Percentiles rank a stretch among this genome's conserved stretches.
Evolutionary conservation across 176 grass and related monocot genomes (phyloP).

Genomic region (Hyparrhenia diplandra): DNA sequence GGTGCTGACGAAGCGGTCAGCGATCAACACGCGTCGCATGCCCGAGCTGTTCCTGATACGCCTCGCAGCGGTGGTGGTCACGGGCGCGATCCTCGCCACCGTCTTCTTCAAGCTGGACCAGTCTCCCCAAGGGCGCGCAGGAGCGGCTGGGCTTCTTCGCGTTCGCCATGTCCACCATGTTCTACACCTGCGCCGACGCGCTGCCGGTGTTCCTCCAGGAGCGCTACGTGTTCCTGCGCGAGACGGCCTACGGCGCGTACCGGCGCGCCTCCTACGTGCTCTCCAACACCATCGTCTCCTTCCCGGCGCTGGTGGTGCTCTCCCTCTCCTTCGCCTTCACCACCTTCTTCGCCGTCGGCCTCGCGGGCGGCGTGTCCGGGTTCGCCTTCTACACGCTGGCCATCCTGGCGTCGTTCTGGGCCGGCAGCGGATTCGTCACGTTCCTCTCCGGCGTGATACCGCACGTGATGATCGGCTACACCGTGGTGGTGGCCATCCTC

Average conservation of each 20-base stretch:
- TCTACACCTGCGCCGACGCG: constrained; percentile 93
- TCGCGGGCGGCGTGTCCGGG: constrained; percentile 58
- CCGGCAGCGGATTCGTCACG: constrained; percentile 84
- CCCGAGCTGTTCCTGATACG: constrained; percentile 83
- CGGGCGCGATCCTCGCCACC: constrained; percentile 74
- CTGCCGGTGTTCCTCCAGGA: constrained; percentile 93
- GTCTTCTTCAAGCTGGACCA: constrained; percentile 78
- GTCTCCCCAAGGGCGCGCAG: constrained; percentile 76
- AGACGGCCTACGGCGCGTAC: constrained; percentile 97
- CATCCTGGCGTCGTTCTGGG: constrained; percentile 82
- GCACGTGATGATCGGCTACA: constrained; percentile 89
- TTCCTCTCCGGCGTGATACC: constrained; percentile 89
- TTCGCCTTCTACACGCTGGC: constrained; percentile 77
- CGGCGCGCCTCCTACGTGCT: constrained; percentile 88
- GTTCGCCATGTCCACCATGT: constrained; percentile 98
- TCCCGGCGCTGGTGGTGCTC: constrained; percentile 78
- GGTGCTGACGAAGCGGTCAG: constrained; percentile 60
- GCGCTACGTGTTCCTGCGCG: constrained; percentile 77
- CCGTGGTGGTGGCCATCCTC: constrained; percentile 72
- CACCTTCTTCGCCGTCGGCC: constrained; percentile 89
- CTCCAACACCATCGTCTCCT: constrained; percentile 80
- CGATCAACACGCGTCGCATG: constrained; percentile 65
- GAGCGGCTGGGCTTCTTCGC: constrained; percentile 96
- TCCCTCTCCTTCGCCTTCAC: constrained; percentile 72
- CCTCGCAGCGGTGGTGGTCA: constrained; percentile 59